Conservation (phyloP, 495 filamentous ascomycete species). For the Aspergillus taichungensis region DNA sequence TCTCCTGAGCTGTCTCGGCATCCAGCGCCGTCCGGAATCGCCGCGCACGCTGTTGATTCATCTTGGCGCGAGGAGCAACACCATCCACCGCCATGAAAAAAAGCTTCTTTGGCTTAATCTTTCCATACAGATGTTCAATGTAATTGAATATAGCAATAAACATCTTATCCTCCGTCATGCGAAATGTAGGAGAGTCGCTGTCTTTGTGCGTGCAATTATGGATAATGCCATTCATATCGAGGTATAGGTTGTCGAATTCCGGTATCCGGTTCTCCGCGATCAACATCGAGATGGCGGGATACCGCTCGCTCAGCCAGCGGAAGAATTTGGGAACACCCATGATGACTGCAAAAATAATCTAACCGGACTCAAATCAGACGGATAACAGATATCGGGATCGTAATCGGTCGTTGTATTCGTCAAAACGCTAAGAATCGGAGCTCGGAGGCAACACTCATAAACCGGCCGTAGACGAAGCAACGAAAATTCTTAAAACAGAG, state of each 20-base stretch:
- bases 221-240: constrained; percentile 99
- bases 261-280: constrained; percentile 99
- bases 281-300: constrained; percentile 96
- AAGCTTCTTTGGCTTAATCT: constrained; percentile 95
- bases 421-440: constrained; percentile 11
- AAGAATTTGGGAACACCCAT: constrained; percentile 96
- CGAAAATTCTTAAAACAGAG: not conserved
- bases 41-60: constrained; percentile 97
- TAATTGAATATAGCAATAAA: constrained; percentile 99
- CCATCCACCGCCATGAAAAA: constrained; percentile 99
- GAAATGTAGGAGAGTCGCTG: constrained; percentile 78
- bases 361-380: too few species aligned
- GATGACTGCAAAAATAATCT: constrained; percentile 15
- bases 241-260: constrained; percentile 96
- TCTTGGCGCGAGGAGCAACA: constrained; percentile 95
- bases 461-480: constrained; percentile 9
- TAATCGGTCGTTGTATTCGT: constrained; percentile 15
- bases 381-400: constrained; percentile 1
- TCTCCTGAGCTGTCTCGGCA: constrained; percentile 78
- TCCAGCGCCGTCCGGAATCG: constrained; percentile 94
- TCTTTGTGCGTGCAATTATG: constrained; percentile 99
- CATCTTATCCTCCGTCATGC: constrained; percentile 96
- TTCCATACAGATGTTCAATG: constrained; percentile 96
- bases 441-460: constrained; percentile 12
- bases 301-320: constrained; percentile 96